Evolutionary conservation across 202 grass and related monocot genomes (phyloP).

Genomic region (Setaria italica): DNA sequence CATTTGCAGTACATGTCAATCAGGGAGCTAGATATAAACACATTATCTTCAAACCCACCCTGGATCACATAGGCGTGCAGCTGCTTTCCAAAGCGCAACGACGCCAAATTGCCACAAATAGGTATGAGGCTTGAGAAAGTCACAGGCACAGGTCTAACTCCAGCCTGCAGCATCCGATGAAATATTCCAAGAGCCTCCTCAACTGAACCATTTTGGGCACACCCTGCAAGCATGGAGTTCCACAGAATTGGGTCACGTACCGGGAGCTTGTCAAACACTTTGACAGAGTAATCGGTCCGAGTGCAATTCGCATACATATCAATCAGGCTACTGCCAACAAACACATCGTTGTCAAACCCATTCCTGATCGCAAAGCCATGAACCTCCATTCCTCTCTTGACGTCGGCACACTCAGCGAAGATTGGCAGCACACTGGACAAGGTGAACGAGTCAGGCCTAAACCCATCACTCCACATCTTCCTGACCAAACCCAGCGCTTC

Average conservation of each 20-base stretch:
- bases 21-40: constrained; percentile 79
- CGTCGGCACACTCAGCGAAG: constrained; percentile 55
- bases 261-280: constrained; percentile 63
- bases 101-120: constrained; percentile 62
- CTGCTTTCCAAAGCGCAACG: constrained; percentile 70
- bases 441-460: constrained; percentile 74
- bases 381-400: constrained; percentile 66
- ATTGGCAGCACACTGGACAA: constrained; percentile 73
- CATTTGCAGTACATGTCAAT: constrained; percentile 98
- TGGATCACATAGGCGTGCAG: constrained; percentile 68
- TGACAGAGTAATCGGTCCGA: constrained; percentile 55
- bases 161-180: constrained; percentile 55
- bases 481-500: constrained; percentile 61
- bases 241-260: constrained; percentile 65
- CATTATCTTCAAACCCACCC: constrained; percentile 59
- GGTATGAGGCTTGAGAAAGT: constrained; percentile 80
- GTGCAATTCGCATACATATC: constrained; percentile 86
- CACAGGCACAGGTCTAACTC: constrained; percentile 60
- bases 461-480: constrained; percentile 58
- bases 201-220: constrained; percentile 69
- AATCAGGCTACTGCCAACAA: constrained; percentile 81
- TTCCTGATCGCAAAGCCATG: constrained; percentile 72
- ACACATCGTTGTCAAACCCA: constrained; percentile 56
- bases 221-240: constrained; percentile 77
- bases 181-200: constrained; percentile 74